These are phyloP conservation scores for Zygoascus hellenicus DNA, from an alignment of 1,139 yeast species.

Conservation along the genomic window DNA sequence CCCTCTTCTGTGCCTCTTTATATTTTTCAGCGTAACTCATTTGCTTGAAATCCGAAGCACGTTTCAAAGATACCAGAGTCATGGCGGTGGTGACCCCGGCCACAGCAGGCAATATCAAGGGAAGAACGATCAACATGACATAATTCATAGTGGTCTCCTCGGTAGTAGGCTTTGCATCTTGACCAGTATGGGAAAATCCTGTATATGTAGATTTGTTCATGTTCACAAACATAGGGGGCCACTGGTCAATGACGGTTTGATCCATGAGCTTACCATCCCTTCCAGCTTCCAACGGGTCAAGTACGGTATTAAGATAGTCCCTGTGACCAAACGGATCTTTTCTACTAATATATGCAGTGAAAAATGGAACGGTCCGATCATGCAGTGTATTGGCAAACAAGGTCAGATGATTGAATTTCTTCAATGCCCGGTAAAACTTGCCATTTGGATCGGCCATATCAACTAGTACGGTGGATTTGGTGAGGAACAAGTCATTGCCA, in stretches of 20 bases:
- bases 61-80: slow-evolving; percentile 21
- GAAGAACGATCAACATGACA: slow-evolving; percentile 18
- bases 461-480: slow-evolving; percentile 38
- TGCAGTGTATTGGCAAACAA: slow-evolving; percentile 69
- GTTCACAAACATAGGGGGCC: slow-evolving; percentile 25
- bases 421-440: slow-evolving; percentile 50
- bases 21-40: neutral
- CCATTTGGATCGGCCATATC: slow-evolving; percentile 52
- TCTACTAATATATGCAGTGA: slow-evolving; percentile 45
- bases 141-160: slow-evolving; percentile 9
- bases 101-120: slow-evolving; percentile 25
- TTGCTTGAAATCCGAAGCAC: slow-evolving; percentile 19
- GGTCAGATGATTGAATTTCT: slow-evolving; percentile 50
- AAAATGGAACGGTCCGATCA: slow-evolving; percentile 61
- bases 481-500: slow-evolving; percentile 65
- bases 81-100: slow-evolving; percentile 22
- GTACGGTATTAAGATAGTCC: slow-evolving; percentile 22
- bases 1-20: neutral
- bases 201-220: slow-evolving; percentile 22
- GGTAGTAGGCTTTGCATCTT: neutral
- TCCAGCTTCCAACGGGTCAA: slow-evolving; percentile 3
- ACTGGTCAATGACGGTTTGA: slow-evolving; percentile 9
- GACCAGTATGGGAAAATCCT: neutral
- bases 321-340: slow-evolving; percentile 42
- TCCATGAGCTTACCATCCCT: slow-evolving; percentile 7